Conservation (phyloP, 192 early-diverging fungal species). For the Pilobolus umbonatus region DNA sequence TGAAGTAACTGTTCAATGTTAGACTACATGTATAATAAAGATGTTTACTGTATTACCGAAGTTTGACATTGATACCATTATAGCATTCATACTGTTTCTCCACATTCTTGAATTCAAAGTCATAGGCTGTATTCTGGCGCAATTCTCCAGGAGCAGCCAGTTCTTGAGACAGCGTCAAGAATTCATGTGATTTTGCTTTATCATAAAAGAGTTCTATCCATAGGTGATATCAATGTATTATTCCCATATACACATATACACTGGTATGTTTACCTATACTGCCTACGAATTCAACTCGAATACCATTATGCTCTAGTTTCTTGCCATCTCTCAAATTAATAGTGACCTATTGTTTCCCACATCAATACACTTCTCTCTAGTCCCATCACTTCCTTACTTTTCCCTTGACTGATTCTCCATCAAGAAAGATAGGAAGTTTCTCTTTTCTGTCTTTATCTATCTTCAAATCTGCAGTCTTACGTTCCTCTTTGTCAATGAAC, state of each 20-base stretch:
- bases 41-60: conserved; percentile 46
- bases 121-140: conserved; percentile 67
- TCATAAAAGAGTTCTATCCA: conserved; percentile 86
- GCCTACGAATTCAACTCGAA: conserved; percentile 96
- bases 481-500: conserved; percentile 77
- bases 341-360: conserved; percentile 61
- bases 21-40: not conserved
- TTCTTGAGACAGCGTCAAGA: conserved; percentile 88
- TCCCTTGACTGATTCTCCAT: conserved; percentile 89
- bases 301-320: conserved; percentile 93
- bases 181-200: conserved; percentile 90
- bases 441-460: conserved; percentile 86
- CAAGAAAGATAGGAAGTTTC: conserved; percentile 90
- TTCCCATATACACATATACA: not conserved
- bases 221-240: not conserved
- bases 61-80: conserved; percentile 95
- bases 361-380: conserved; percentile 21
- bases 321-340: conserved; percentile 83
- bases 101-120: conserved; percentile 97
- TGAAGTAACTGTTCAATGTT: conserved; percentile 69
- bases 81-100: conserved; percentile 98
- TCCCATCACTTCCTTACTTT: conserved; percentile 56
- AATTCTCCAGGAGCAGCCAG: conserved; percentile 91
- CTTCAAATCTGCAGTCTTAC: conserved; percentile 89
- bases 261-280: conserved; percentile 68